Base-by-base conservation (phyloP, 1,284 basidiomycete genomes). In the Sporisorium sorghi region DNA sequence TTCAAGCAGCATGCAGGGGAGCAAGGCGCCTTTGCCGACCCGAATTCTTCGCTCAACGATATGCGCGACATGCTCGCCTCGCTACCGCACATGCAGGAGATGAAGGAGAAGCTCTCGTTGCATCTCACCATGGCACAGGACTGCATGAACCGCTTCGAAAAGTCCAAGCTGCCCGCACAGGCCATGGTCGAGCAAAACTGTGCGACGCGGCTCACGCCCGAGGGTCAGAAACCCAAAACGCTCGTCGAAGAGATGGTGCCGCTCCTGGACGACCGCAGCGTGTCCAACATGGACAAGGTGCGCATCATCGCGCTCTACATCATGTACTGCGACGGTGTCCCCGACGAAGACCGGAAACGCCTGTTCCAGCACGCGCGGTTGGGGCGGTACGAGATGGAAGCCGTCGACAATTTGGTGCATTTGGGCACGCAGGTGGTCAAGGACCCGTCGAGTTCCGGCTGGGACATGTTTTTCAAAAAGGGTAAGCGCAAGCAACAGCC, bases 31-130 rank as follows among this genome's bases (percentile, higher is more conserved):
- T 97, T 96, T 70, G 66, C 76, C 11, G 68, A 71, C n/a, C 54
- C 60, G 14, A 91, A 90, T 15, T 92, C 92, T 50, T 95, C 90
- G 79, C 86, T 99, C 61, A 95, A 94, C 83, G 95, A 97, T 85
- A 95, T 99, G 92, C 97, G 97, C 85, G 96, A 99, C 82, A 97
- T 99, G 96, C 88, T 99, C 44, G 97, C 97, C 21, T 93, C 88
- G 79, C 84, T 99, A 65, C 95, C 96, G 3, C 94, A 98, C 85
- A 97, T 94, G 83, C 93, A 97, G 85, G 93, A 96, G 73, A 93
- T 93, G 78, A 90, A 96, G 76, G 95, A 99, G 84, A 94, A 94
- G 88, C 96, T 98, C 85, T 98, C 95, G 15, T 86, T 98, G 32
- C 97, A 99, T 85, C 87, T 99, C 44, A 96, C 91, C 77, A 96